Evolutionary conservation across 31 red algal species (phyloP), one percentile per base, ranked within the genome.

Genomic region (Asparagopsis taxiformis): DNA sequence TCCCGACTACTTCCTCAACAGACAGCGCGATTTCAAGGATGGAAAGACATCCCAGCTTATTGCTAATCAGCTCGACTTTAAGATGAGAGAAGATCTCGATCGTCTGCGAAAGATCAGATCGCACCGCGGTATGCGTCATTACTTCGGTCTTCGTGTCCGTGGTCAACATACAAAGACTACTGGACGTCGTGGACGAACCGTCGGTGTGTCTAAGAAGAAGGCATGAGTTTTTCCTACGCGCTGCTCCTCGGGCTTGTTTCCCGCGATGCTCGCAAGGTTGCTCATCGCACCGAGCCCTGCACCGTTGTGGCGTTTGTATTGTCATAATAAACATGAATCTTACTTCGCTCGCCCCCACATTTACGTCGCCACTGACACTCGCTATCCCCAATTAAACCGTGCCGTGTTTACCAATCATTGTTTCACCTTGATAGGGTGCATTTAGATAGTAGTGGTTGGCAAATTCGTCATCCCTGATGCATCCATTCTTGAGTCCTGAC

Each of bases 161-260:
- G 95, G 95, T 35, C 95, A 98, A 83, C 90, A 91, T 61, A 98
- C 95, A 19, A 94, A 94, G 91, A 94, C 95, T 26, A 98, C 95
- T 49, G 95, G 95, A n/a, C 84, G 95, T 58, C 77, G 85, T 37
- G 94, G 94, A 36, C 82, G 89, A 46, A 98, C 94, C 22, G 94
- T 98, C 26, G 94, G 94, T 93, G 94, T 98, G 51, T 79, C 68
- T 32, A 93, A 93, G 77, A 97, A 91, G 68, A 80, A 84, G 87
- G 75, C 87, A 56, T 84, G 63, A 74, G 55, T 1, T 2, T 32
- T 26, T 43, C 36, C n/a, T n/a, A n/a, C n/a, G n/a, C n/a, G 21
- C 3, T 32, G 50, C 65, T 68, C 26, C 1, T 16, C 3, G 21
- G 21, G 34, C 34, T 25, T 20, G 41, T 21, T 7, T 2, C 32